Evolutionary conservation across 805 yeast species (phyloP).

Genomic region (Ogataea naganishii): DNA sequence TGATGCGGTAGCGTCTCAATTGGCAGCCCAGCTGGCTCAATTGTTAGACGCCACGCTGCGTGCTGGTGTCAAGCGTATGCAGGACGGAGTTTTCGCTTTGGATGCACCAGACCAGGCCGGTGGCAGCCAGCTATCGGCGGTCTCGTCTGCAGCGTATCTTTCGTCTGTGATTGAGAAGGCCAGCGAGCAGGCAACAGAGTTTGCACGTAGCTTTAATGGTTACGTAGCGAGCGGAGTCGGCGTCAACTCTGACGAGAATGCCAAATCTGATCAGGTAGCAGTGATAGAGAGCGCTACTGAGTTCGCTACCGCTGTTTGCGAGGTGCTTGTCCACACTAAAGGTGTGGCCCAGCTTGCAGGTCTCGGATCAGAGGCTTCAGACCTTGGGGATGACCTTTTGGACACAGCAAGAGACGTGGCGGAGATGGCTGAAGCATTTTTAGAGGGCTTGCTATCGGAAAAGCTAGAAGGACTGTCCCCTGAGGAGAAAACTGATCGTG

Average conservation of each 20-base stretch:
- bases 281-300: conserved; percentile 56
- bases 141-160: conserved; percentile 63
- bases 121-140: conserved; percentile 60
- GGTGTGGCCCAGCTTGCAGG: conserved; percentile 55
- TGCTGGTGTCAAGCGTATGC: conserved; percentile 64
- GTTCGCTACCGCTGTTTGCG: conserved; percentile 53
- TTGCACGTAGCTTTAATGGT: conserved; percentile 68
- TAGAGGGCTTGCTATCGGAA: conserved; percentile 48
- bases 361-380: conserved; percentile 38
- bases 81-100: conserved; percentile 60
- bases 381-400: conserved; percentile 43
- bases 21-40: conserved; percentile 37
- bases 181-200: conserved; percentile 65
- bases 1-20: conserved; percentile 40
- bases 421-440: conserved; percentile 50
- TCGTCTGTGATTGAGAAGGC: conserved; percentile 64
- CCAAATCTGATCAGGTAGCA: conserved; percentile 54
- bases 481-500: conserved; percentile 68
- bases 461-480: conserved; percentile 39
- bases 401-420: conserved; percentile 48
- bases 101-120: conserved; percentile 80
- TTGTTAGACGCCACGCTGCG: conserved; percentile 64
- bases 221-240: conserved; percentile 70
- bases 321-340: conserved; percentile 56
- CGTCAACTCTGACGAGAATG: too few relatives aligned